Conservation (phyloP, 257 asterid genomes). For the Plantago ovata region DNA sequence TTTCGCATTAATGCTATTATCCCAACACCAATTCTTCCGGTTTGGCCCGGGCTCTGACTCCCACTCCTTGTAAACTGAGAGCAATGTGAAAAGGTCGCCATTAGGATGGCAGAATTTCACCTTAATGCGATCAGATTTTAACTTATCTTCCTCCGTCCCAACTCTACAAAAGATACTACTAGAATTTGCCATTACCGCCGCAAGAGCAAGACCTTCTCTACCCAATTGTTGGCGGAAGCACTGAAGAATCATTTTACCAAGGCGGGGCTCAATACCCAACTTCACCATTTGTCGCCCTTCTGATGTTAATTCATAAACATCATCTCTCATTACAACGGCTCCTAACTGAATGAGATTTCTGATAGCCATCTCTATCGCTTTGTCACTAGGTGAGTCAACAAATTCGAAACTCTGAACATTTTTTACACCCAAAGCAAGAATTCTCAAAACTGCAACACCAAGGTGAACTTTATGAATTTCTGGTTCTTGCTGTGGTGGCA, state of each 20-base stretch:
- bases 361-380: constrained; percentile 75
- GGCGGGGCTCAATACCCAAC: constrained; percentile 93
- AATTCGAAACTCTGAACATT: constrained; percentile 67
- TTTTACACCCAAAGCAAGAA: constrained; percentile 79
- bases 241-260: constrained; percentile 71
- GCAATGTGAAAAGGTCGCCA: constrained; percentile 93
- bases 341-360: constrained; percentile 73
- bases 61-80: constrained; percentile 89
- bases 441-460: constrained; percentile 85
- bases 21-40: constrained; percentile 88
- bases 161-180: constrained; percentile 91
- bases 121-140: constrained; percentile 78
- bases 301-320: constrained; percentile 44
- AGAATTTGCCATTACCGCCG: constrained; percentile 89
- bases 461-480: constrained; percentile 91
- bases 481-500: constrained; percentile 80
- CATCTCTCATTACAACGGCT: constrained; percentile 42
- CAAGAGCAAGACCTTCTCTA: constrained; percentile 84
- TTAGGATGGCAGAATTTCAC: constrained; percentile 79
- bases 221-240: constrained; percentile 60
- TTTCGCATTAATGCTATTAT: constrained; percentile 88
- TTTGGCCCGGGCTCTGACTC: constrained; percentile 47
- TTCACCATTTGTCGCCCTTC: constrained; percentile 68
- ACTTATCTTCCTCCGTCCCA: constrained; percentile 62
- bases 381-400: constrained; percentile 72